A percentile compares a stretch with the other conserved stretches of the same genome.
phyloP scores from a whole-genome alignment of 2,329 filamentous ascomycete species.

The Raffaelea deltoideospora region DNA sequence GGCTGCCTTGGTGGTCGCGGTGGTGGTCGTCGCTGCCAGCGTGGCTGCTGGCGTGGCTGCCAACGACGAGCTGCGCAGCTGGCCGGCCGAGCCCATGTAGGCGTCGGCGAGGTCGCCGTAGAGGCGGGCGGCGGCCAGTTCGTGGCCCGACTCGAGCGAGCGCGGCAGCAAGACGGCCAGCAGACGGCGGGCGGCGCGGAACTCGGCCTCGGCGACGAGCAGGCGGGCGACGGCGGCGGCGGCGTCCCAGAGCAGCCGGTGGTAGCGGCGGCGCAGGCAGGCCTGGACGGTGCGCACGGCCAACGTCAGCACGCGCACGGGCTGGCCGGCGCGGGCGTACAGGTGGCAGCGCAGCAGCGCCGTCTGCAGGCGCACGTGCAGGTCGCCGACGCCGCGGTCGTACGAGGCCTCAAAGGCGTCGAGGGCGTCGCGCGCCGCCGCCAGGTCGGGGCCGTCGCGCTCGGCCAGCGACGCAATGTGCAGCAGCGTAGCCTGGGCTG shows the following conservation, averaged over 20 bases:
- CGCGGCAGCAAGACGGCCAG: conserved; percentile 59
- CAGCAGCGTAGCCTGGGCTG: conserved; percentile 33
- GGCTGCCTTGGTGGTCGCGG: too few relatives aligned
- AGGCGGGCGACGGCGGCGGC: conserved; percentile 53
- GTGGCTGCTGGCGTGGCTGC: neutral
- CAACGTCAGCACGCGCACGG: conserved; percentile 63
- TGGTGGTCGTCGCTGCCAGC: too few relatives aligned
- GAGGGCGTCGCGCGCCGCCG: conserved; percentile 24
- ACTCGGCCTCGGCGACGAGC: conserved; percentile 56
- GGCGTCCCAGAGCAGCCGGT: conserved; percentile 59
- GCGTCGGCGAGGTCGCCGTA: conserved; percentile 63
- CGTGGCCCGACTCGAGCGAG: conserved; percentile 55
- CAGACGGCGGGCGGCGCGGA: conserved; percentile 47
- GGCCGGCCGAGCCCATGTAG: conserved; percentile 60
- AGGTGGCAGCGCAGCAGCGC: conserved; percentile 60
- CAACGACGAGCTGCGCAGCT: too few relatives aligned
- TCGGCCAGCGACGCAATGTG: conserved; percentile 36
- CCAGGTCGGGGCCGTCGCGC: conserved; percentile 11
- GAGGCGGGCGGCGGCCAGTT: conserved; percentile 45
- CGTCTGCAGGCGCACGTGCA: conserved; percentile 45
- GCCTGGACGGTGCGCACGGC: conserved; percentile 61
- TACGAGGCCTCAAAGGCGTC: conserved; percentile 8
- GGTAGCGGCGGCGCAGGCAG: conserved; percentile 52
- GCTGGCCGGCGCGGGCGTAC: conserved; percentile 50
- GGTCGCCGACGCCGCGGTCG: conserved; percentile 19